Evolutionary conservation across 2,329 filamentous ascomycete species (phyloP).

Genomic region (Aureobasidium sp.): DNA sequence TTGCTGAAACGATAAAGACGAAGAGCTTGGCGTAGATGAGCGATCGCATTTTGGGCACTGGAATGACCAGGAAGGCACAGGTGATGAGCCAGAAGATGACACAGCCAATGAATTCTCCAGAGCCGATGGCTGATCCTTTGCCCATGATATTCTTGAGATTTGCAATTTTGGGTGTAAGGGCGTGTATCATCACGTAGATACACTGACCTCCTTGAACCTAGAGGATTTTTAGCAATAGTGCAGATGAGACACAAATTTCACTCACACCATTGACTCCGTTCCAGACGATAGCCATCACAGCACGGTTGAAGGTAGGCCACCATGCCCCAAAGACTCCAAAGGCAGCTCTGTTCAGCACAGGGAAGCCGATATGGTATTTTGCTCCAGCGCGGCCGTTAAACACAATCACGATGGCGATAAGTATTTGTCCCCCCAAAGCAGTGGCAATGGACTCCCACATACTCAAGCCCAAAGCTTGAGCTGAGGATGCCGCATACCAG

Average conservation of each 20-base stretch:
- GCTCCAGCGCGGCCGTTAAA: constrained; percentile 36
- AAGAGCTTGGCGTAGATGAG: constrained; percentile 3
- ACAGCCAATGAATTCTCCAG: background rate
- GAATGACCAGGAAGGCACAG: background rate
- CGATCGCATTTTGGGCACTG: background rate
- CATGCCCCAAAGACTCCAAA: constrained; percentile 38
- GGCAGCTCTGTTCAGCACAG: constrained; percentile 33
- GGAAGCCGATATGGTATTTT: constrained; percentile 36
- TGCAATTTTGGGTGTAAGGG: background rate
- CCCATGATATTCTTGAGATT: constrained; percentile 6
- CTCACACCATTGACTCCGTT: constrained; percentile 21
- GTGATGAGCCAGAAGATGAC: constrained; percentile 4
- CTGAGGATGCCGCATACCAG: background rate
- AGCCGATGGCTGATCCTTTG: background rate
- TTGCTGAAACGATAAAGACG: background rate
- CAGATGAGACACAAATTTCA: background rate
- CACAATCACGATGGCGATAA: constrained; percentile 34
- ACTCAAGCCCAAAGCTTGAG: constrained; percentile 26
- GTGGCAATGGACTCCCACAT: constrained; percentile 39
- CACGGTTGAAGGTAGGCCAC: constrained; percentile 38
- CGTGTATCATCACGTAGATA: constrained; percentile 2
- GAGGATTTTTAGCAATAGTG: background rate
- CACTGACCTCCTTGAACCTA: constrained; percentile 1
- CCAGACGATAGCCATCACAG: constrained; percentile 39
- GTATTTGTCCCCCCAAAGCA: constrained; percentile 31